Conservation (phyloP, 2,329 filamentous ascomycete species). For the Fusarium sp. region DNA sequence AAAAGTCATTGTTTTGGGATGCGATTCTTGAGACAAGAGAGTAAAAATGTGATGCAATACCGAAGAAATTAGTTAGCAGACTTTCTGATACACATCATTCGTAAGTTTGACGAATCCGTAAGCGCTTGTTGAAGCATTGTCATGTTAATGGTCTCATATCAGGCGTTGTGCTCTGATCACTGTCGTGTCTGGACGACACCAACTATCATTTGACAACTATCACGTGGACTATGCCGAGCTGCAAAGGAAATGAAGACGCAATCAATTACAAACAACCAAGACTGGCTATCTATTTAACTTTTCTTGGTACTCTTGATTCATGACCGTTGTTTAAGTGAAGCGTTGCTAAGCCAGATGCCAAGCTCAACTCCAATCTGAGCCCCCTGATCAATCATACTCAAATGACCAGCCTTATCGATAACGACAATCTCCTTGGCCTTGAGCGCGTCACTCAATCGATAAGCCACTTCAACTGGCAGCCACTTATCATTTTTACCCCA, state of each 20-base stretch:
- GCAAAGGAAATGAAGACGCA: neutral
- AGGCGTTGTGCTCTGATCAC: neutral
- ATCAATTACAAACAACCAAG: neutral
- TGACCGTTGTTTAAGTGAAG: neutral
- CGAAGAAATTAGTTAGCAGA: neutral
- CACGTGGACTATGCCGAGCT: neutral
- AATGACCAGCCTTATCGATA: conserved; percentile 54
- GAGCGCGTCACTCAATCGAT: conserved; percentile 43
- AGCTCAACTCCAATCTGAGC: conserved; percentile 54
- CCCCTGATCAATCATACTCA: conserved; percentile 57
- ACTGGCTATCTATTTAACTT: neutral
- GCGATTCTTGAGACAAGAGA: neutral
- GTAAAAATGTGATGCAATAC: neutral
- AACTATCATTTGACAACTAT: neutral
- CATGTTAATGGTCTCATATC: neutral
- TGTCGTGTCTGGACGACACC: neutral
- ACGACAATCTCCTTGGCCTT: conserved; percentile 50
- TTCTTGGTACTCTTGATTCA: neutral
- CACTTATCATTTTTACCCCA: conserved; percentile 58
- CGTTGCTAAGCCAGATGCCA: conserved; percentile 46
- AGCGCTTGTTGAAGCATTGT: neutral
- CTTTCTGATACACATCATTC: neutral
- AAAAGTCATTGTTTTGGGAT: neutral
- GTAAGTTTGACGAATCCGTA: neutral
- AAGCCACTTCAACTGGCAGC: conserved; percentile 55